Evolutionary conservation across 1,284 basidiomycete genomes (phyloP), one percentile per base, ranked within the genome.

Genomic region (Agaricales sp.): DNA sequence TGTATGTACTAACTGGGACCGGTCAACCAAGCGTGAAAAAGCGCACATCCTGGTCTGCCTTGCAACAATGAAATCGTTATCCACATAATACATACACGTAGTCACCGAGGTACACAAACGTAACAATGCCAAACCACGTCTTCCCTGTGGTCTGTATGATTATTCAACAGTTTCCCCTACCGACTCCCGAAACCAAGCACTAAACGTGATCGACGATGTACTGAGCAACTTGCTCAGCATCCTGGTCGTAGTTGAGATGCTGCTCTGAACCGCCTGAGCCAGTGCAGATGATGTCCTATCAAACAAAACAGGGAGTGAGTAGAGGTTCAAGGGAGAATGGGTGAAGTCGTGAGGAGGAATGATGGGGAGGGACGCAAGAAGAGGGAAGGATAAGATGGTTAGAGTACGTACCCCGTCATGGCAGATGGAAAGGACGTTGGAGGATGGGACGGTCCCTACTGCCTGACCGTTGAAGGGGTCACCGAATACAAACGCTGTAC

Each of bases 401-500:
- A 35, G 11, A 35, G n/a, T 8, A 35, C 30, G 8, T n/a, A 35
- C 30, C 30, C 30, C 30, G n/a, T 8, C n/a, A n/a, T 35, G 30
- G 30, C 30, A 35, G 30, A 35, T 35, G 30, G 8, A 11, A n/a
- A 35, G 30, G n/a, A n/a, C n/a, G 11, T 35, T 35, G 30, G 30
- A 35, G n/a, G 30, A 8, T 11, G 30, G 30, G 30, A 35, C n/a
- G 30, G 11, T 35, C 11, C 30, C 30, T 8, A 11, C 8, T 8
- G 30, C 30, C 11, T n/a, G 30, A 16, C 61, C 60, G 23, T 63
- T 59, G 54, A 67, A 63, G 11, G 58, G 53, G 43, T 65, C 54
- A 4, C 58, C 59, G 35, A 62, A 57, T 20, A 65, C 56, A 3
- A 65, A 66, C 53, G 67, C 67, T n/a, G n/a, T 35, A 35, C 30